These are phyloP conservation scores for Nigrospora sphaerica DNA, from an alignment of 2,329 filamentous ascomycete genomes.

Conservation along the genomic window DNA sequence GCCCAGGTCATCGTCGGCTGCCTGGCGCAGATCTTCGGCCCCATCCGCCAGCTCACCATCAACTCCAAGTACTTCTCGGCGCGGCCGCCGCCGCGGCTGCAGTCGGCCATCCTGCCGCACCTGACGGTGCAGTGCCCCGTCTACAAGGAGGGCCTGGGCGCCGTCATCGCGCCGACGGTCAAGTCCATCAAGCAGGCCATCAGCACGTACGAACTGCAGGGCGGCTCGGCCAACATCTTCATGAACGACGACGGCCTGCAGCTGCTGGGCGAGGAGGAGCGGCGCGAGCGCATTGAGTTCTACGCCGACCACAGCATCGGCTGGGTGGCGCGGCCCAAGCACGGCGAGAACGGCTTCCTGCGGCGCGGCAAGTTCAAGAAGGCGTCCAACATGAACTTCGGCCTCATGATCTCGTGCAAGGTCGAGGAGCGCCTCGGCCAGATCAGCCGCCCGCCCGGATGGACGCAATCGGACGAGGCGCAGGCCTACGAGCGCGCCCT, in stretches of 20 bases:
- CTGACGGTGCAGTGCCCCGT: constrained; percentile 82
- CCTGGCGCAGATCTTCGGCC: constrained; percentile 68
- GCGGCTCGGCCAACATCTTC: constrained; percentile 72
- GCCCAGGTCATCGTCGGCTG: constrained; percentile 71
- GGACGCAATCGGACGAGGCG: constrained; percentile 36
- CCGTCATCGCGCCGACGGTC: constrained; percentile 71
- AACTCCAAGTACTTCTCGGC: constrained; percentile 84
- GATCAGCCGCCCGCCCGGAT: constrained; percentile 34
- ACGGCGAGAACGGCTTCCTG: constrained; percentile 55
- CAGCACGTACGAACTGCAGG: constrained; percentile 69
- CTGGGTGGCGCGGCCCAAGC: constrained; percentile 59
- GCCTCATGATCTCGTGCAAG: constrained; percentile 51
- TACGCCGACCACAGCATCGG: constrained; percentile 64
- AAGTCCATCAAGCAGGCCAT: constrained; percentile 73
- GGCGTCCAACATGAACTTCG: constrained; percentile 72
- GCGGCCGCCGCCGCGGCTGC: constrained; percentile 55
- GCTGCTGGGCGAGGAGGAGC: constrained; percentile 55
- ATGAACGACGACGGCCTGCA: constrained; percentile 71
- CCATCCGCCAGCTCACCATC: constrained; percentile 61
- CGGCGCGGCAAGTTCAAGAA: constrained; percentile 61
- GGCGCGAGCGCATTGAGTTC: constrained; percentile 57
- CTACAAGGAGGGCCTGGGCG: constrained; percentile 74
- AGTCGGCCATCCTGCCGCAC: constrained; percentile 53
- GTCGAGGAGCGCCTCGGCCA: constrained; percentile 52
- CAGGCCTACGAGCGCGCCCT: constrained; percentile 42